A percentile compares a stretch with the other conserved stretches of the same genome.
Conservation (phyloP, 2,329 filamentous ascomycete genomes). For the Xylariaceae sp. region DNA sequence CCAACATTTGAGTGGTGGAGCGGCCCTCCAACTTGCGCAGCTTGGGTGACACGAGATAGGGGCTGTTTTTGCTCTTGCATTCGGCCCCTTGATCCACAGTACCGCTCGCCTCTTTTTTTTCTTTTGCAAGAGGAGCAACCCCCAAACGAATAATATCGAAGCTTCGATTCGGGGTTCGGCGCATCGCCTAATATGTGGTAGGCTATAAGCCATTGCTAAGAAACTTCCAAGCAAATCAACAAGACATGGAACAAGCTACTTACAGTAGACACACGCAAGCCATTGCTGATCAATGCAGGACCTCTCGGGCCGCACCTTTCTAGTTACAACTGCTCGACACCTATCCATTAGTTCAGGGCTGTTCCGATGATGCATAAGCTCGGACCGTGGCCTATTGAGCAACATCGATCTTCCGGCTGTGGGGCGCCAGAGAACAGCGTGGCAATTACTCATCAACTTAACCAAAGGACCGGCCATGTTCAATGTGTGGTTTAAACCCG, state of each 20-base stretch:
- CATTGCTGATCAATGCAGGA: conserved; percentile 12
- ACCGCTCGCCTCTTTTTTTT: conserved; percentile 3
- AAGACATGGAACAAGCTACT: too few relatives aligned
- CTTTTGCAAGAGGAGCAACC: conserved; percentile 5
- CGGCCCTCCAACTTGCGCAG: conserved; percentile 1
- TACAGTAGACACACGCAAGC: too few relatives aligned
- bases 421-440: not conserved
- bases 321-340: not conserved
- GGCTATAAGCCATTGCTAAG: not conserved
- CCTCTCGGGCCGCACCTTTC: not conserved
- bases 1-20: conserved; percentile 17
- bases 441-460: not conserved
- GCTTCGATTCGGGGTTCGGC: conserved; percentile 4
- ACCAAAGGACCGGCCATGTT: not conserved
- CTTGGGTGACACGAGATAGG: conserved; percentile 20
- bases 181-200: conserved; percentile 13
- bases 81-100: conserved; percentile 11
- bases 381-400: not conserved
- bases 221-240: too few relatives aligned
- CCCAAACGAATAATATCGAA: not conserved
- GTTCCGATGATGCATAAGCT: not conserved
- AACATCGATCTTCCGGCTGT: not conserved
- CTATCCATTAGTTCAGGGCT: not conserved
- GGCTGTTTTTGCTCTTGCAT: conserved; percentile 21
- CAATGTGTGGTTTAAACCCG: not conserved